Evolutionary conservation across 2,329 filamentous ascomycete species (phyloP).

Genomic region (Fusarium odoratissimum): DNA sequence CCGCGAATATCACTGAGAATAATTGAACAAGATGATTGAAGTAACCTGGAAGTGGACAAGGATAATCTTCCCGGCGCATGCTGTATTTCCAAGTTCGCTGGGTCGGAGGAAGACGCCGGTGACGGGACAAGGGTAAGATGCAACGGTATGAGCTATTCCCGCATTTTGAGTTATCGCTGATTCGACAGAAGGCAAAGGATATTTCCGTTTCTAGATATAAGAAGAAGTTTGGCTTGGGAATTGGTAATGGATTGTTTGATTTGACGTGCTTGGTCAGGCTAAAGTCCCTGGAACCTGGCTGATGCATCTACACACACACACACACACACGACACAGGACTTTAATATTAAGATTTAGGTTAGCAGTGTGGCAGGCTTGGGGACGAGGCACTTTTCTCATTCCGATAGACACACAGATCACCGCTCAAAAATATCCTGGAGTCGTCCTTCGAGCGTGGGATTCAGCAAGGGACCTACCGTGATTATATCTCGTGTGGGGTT

Average conservation of each 20-base stretch:
- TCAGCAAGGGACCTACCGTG: not conserved
- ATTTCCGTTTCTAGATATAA: conserved; percentile 29
- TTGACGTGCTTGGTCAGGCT: conserved; percentile 28
- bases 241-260: conserved; percentile 39
- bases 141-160: conserved; percentile 35
- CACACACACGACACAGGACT: conserved; percentile 4
- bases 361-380: not conserved
- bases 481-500: conserved; percentile 21
- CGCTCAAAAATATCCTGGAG: not conserved
- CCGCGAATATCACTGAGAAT: conserved; percentile 1
- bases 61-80: not conserved
- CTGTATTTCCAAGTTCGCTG: conserved; percentile 23
- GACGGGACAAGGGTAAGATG: conserved; percentile 25
- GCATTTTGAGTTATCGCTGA: conserved; percentile 32
- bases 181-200: conserved; percentile 27
- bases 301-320: conserved; percentile 6
- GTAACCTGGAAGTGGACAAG: not conserved
- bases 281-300: conserved; percentile 5
- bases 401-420: not conserved
- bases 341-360: conserved; percentile 24
- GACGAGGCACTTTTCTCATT: conserved; percentile 4
- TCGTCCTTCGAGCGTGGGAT: conserved; percentile 3
- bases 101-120: conserved; percentile 25
- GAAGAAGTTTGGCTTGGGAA: conserved; percentile 29
- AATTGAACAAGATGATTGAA: not conserved